phyloP scores from a whole-genome alignment of 306 rosid genomes.

The Corylus americana region DNA sequence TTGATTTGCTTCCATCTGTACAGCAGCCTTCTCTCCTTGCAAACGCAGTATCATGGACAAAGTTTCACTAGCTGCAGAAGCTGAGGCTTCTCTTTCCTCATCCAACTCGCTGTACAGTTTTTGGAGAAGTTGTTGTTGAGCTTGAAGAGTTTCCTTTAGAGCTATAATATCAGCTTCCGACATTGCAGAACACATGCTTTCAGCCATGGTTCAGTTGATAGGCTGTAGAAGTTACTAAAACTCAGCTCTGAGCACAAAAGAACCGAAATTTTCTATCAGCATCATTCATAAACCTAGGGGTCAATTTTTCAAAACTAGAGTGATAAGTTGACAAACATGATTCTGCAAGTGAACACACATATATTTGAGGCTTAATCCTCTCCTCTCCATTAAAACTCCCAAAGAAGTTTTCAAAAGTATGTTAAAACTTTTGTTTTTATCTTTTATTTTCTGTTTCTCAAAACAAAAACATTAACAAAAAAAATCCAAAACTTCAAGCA shows the following conservation, averaged over 20 bases:
- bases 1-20: conserved; percentile 90
- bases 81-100: conserved; percentile 89
- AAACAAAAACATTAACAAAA: too few relatives aligned
- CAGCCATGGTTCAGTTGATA: conserved; percentile 39
- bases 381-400: not conserved
- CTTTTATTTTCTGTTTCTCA: too few relatives aligned
- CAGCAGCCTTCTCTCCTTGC: conserved; percentile 94
- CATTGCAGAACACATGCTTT: conserved; percentile 34
- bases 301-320: not conserved
- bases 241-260: conserved; percentile 35
- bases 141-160: conserved; percentile 68
- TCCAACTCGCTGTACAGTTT: conserved; percentile 73
- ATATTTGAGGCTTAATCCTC: not conserved
- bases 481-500: too few relatives aligned
- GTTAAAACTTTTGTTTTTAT: too few relatives aligned
- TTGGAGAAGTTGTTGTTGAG: conserved; percentile 81
- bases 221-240: conserved; percentile 22
- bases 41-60: conserved; percentile 85
- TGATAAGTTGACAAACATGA: not conserved
- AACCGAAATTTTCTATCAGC: conserved; percentile 11
- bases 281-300: not conserved
- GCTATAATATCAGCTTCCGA: conserved; percentile 57
- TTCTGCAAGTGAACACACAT: not conserved
- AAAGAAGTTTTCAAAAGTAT: not conserved
- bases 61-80: conserved; percentile 86